Evolutionary conservation across 2,329 filamentous ascomycete species (phyloP).

Genomic region (Didymella pomorum): DNA sequence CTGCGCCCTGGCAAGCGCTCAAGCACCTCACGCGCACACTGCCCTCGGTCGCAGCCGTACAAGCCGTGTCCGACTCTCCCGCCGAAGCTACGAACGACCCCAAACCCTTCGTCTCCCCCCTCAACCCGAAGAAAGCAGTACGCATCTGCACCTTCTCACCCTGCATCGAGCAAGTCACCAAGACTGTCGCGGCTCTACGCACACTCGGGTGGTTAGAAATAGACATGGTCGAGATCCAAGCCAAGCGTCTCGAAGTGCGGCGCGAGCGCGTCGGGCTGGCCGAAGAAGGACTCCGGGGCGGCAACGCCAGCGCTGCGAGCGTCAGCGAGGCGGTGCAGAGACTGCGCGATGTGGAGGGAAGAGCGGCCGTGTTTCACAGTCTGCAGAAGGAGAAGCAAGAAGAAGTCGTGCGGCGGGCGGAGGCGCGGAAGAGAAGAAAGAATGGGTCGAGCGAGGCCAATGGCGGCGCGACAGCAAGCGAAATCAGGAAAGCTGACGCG

Average conservation of each 20-base stretch:
- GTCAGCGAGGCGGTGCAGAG: conserved; percentile 81
- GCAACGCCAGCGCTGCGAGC: conserved; percentile 72
- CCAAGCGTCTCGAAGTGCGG: conserved; percentile 80
- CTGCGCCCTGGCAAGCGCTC: conserved; percentile 81
- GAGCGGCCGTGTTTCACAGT: conserved; percentile 70
- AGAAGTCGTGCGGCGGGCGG: conserved; percentile 54
- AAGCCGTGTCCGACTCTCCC: conserved; percentile 24
- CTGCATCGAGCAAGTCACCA: conserved; percentile 94
- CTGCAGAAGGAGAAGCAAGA: conserved; percentile 51
- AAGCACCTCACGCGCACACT: conserved; percentile 72
- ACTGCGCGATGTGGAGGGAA: conserved; percentile 75
- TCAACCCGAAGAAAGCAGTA: conserved; percentile 75
- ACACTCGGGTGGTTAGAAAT: conserved; percentile 89
- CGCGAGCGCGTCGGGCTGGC: conserved; percentile 81
- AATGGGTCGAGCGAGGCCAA: not conserved
- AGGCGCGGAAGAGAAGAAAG: conserved; percentile 36
- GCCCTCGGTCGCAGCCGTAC: conserved; percentile 34
- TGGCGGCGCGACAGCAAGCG: conserved; percentile 5
- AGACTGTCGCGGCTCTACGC: conserved; percentile 82
- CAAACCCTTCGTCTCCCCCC: conserved; percentile 55
- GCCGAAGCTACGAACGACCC: not conserved
- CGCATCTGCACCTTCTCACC: conserved; percentile 95
- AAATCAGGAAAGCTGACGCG: too few relatives aligned
- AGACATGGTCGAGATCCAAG: conserved; percentile 87
- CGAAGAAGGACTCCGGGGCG: conserved; percentile 70